Evolutionary conservation across 768 basidiomycete genomes (phyloP), one percentile per base, ranked within the genome.

Genomic region (Cystobasidium onofrii): DNA sequence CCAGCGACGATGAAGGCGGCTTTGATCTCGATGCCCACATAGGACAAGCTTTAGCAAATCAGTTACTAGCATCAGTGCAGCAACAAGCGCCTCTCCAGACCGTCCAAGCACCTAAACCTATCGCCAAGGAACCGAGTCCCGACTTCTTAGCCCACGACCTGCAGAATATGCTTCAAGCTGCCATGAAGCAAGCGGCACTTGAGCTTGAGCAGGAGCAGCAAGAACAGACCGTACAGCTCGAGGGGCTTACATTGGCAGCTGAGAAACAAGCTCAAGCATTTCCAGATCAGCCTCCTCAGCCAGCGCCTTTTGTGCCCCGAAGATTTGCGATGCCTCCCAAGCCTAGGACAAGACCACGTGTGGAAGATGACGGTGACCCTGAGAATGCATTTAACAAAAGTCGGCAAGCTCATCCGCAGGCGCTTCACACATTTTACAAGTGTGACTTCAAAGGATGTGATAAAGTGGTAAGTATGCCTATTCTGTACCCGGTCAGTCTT

Each of bases 1-100:
- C 43, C 2, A 64, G 63, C 23, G 69, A 61, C 29, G 54, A 71
- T 52, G 65, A 67, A 60, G 69, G 54, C 12, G 65, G 13, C 9
- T 71, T 71, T 25, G 69, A 71, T 25, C 54, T 71, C 9, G 69
- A 71, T 39, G 69, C 69, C 4, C 54, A 71, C 17, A 71, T 71
- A 10, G 69, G 69, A n/a, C 46, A 46, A 34, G 69, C 69, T 34
- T 27, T 71, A 52, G 66, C 39, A 41, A 44, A 52, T 25, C 63
- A 41, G 17, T 15, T 43, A 33, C 29, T 60, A n/a, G 23, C 54
- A 27, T 27, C 65, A 7, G 31, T 43, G 2, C 50, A 57, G 18
- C 52, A 57, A 36, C 33, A 36, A 27, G 31, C 25, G 55, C 69
- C 50, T 23, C 18, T 3, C n/a, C 36, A 10, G 34, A 61, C 33